Base-by-base conservation (phyloP, 441 rosid genomes). In the Mallotus repandus region DNA sequence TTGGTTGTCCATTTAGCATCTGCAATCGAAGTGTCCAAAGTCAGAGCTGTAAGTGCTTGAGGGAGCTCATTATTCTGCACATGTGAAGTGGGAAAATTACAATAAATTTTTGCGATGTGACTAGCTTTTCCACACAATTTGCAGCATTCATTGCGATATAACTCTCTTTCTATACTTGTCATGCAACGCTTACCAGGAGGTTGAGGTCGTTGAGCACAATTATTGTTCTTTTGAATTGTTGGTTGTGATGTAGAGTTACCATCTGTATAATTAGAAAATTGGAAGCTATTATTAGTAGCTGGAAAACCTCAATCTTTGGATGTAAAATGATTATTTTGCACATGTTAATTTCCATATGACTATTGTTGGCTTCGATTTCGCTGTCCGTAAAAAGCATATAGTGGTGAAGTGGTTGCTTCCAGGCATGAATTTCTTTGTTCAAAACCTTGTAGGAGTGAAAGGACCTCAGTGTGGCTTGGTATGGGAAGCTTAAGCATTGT, bases 251-350 rank as follows among this genome's bases (percentile, higher is more conserved):
- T 5, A 38, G 61, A 56, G n/a, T 56, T 11, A 13, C 41, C 43
- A 10, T 45, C 56, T 70, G 56, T 45, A 56, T 11, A 70, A 19
- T 41, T 43, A 41, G 55, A 70, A 41, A 57, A 12, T 16, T 56
- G 45, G 13, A 43, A 70, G 19, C 6, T 56, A 0, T 69, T 55
- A 4, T 69, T 69, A 32, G 53, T 69, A 18, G 71, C 12, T 9
- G 1, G 14, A 68, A 58, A 22, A 21, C 62, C 62, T 58, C 7
- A 5, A 21, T 62, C 72, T 68, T 54, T 68, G 15, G 72, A 57
- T 13, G 55, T 18, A 29, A 70, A 70, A 12, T 70, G 56, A 54
- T 68, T 68, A 9, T 68, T 68, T 2, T 29, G 3, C 32, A 1
- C 3, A 29, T 29, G 2, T 29, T 29, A 3, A 29, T 29, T 29